Evolutionary conservation across 2,329 filamentous ascomycete species (phyloP), one percentile per base, ranked within the genome.

Genomic region (Ophiostoma ulmi): DNA sequence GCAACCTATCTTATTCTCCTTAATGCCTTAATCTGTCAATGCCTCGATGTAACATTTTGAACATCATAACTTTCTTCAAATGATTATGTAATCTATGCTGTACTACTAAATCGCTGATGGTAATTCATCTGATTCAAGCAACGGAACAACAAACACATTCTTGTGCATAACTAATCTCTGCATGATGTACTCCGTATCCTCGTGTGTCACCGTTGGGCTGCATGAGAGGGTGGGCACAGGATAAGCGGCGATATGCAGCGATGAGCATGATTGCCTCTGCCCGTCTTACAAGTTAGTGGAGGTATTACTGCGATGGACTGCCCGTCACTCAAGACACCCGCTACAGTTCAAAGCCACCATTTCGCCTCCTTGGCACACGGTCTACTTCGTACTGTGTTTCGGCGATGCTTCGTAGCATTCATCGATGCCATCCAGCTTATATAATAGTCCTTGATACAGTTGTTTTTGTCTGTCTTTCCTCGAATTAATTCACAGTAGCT

Each of bases 241-340:
- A 58, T 58, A 58, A 26, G 52, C 52, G 22, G 52, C 52, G 52
- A 58, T 20, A 48, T 48, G 44, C 52, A 58, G 52, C 11, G 52
- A 58, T 58, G 52, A 58, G 52, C 52, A 26, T 31, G 52, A 58
- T 58, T 17, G 52, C 10, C 52, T 44, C 39, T 8, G 52, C 11
- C 26, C 52, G 26, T 58, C 52, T 58, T 26, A 26, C 52, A n/a
- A 17, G 44, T 26, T 11, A 58, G 22, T 58, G 52, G 4, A 58
- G 14, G 52, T 58, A 58, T 58, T 22, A 58, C 52, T 10, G 52
- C 13, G n/a, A 58, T 26, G 22, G 52, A 58, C 52, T 10, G 52
- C 52, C 52, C 17, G 31, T 31, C 52, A 58, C n/a, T 13, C 52
- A 58, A 44, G 39, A 44, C 39, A 17, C 11, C n/a, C 22, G 2